Percentiles rank a stretch among this genome's conserved stretches.
phyloP scores from a whole-genome alignment of 1,139 yeast species.

The Kurtzmaniella quercitrusa region DNA sequence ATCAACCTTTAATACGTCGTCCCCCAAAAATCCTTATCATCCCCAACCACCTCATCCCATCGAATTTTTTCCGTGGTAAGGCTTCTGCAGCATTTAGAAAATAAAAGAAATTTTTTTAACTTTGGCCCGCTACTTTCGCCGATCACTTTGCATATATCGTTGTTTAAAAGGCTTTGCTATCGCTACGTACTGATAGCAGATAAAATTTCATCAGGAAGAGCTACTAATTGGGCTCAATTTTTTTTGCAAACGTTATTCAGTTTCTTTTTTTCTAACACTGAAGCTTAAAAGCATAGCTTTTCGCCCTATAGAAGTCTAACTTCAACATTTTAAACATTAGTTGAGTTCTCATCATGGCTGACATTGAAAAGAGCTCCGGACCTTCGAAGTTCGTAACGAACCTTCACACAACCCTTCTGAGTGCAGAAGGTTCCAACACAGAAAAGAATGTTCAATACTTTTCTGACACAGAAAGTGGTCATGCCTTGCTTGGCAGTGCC shows the following conservation, averaged over 20 bases:
- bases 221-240: background rate
- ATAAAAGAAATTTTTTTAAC: background rate
- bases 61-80: background rate
- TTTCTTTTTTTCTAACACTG: background rate
- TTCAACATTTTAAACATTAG: too few relatives aligned
- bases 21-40: background rate
- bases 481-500: slow-evolving; percentile 9
- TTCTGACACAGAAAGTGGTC: slow-evolving; percentile 11
- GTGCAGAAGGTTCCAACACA: background rate
- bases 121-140: background rate
- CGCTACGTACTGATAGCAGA: background rate
- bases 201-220: background rate
- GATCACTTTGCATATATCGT: background rate
- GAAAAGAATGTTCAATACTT: slow-evolving; percentile 12
- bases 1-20: too few relatives aligned
- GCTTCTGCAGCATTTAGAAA: background rate
- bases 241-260: background rate
- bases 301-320: background rate
- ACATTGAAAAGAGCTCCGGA: slow-evolving; percentile 11
- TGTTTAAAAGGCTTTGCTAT: background rate
- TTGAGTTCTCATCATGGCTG: slow-evolving; percentile 7
- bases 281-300: background rate
- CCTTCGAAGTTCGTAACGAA: slow-evolving; percentile 4
- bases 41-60: background rate
- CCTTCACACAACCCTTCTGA: slow-evolving; percentile 1